Base-by-base conservation (phyloP, 768 basidiomycete genomes). In the Phaeotremella skinneri region DNA sequence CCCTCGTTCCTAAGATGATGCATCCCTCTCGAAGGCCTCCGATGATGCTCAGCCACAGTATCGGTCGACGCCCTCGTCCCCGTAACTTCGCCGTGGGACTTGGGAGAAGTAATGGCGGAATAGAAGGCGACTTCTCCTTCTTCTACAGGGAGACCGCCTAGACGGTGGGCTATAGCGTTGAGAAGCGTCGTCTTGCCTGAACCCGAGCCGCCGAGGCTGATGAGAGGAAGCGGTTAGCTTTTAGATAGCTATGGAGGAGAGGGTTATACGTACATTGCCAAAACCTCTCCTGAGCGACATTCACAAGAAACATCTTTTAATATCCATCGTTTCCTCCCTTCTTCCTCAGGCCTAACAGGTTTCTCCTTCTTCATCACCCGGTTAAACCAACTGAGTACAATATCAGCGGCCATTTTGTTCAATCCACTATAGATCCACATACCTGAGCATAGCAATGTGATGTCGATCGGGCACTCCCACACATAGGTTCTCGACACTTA, bases 151-250 rank as follows among this genome's bases (percentile, higher is more conserved):
- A 79, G 59, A 26, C 73, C 72, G 16, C 65, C 60, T 6, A 72
- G 53, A 5, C 77, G 63, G 26, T 74, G 65, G 0, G 76, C 76
- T 17, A 80, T 68, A 0, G 75, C 69, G 34, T 79, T 77, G 21
- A 79, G 68, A 16, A 79, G 72, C 2, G 79, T 77, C 1, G 75
- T 76, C 62, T 79, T 79, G 9, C 79, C 78, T 13, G 66, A 67
- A 34, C 77, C 73, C 16, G 69, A 74, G 1, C 68, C 72, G 16
- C 72, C 74, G 29, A 75, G 69, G 47, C 73, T 74, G 53, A 27
- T 6, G 29, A 51, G 17, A 66, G 26, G 13, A 53, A 20, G 13
- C 43, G 42, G 30, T 17, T 20, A 1, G 25, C 16, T 53, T 14
- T n/a, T n/a, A 27, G 1, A 2, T 20, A 45, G n/a, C n/a, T n/a